Percentiles rank a stretch among this genome's conserved stretches.
Evolutionary conservation across 1,284 basidiomycete species (phyloP).

Genomic region (Rhodofomes roseus): DNA sequence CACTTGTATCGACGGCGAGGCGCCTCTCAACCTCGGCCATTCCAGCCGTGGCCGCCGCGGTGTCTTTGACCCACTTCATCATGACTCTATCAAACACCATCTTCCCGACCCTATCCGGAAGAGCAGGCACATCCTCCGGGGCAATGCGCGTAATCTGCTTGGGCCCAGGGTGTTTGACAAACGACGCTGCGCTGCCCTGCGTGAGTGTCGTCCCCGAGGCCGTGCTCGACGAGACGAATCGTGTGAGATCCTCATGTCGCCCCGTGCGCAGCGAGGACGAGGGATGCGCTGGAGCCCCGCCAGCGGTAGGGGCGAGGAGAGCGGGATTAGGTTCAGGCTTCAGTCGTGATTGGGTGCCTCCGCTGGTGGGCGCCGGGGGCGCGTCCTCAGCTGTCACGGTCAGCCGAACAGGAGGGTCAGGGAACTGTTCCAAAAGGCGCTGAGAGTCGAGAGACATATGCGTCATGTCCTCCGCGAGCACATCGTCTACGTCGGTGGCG

Average conservation of each 20-base stretch:
- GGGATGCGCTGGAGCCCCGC: conserved; percentile 39
- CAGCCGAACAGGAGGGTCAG: conserved; percentile 24
- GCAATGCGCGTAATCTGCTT: conserved; percentile 74
- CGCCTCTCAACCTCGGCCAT: conserved; percentile 28
- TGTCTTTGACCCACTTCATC: conserved; percentile 82
- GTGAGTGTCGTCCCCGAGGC: conserved; percentile 73
- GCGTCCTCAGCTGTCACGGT: conserved; percentile 24
- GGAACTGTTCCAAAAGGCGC: conserved; percentile 28
- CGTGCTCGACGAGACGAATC: conserved; percentile 82
- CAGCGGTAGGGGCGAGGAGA: conserved; percentile 19
- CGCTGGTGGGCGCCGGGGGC: conserved; percentile 14
- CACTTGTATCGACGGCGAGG: conserved; percentile 30
- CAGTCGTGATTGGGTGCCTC: not conserved
- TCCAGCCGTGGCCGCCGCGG: conserved; percentile 31
- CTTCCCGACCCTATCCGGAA: conserved; percentile 76
- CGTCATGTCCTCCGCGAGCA: conserved; percentile 16
- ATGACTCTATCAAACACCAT: conserved; percentile 82
- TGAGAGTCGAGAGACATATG: conserved; percentile 26
- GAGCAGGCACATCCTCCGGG: conserved; percentile 70
- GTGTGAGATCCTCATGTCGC: conserved; percentile 71
- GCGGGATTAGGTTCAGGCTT: conserved; percentile 10
- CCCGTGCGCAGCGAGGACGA: conserved; percentile 47
- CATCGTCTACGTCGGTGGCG: conserved; percentile 30
- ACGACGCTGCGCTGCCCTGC: conserved; percentile 68
- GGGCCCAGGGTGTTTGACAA: conserved; percentile 80